phyloP scores from a whole-genome alignment of 805 yeast species.

The Metschnikowia kofuensis region DNA sequence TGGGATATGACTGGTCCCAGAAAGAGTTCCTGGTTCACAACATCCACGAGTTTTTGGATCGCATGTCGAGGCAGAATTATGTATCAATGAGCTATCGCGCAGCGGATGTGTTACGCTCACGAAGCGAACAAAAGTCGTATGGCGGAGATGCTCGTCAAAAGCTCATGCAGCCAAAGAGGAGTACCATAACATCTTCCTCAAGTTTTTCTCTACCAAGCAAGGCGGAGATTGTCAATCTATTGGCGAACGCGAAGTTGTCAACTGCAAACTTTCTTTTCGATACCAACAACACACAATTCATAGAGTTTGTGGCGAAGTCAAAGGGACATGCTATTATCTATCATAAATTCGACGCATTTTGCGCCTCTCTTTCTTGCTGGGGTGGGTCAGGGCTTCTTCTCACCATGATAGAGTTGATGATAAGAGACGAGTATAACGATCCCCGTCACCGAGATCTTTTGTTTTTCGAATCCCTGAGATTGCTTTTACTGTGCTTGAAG shows the following conservation, averaged over 20 bases:
- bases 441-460: conserved; percentile 18
- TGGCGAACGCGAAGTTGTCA: conserved; percentile 4
- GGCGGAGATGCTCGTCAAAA: background rate
- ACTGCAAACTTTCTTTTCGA: conserved; percentile 15
- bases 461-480: conserved; percentile 32
- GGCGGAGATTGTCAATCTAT: background rate
- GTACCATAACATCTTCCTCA: background rate
- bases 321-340: conserved; percentile 10
- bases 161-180: background rate
- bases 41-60: conserved; percentile 12
- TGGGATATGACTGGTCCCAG: conserved; percentile 49
- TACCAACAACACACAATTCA: conserved; percentile 10
- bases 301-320: conserved; percentile 10
- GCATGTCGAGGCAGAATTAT: conserved; percentile 3
- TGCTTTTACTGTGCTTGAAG: conserved; percentile 44
- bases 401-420: conserved; percentile 44
- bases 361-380: conserved; percentile 37
- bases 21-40: conserved; percentile 34
- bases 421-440: conserved; percentile 24
- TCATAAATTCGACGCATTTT: conserved; percentile 27
- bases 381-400: conserved; percentile 53
- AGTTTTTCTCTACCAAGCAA: conserved; percentile 4
- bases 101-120: background rate
- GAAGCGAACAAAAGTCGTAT: conserved; percentile 1
- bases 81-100: conserved; percentile 5